Percentiles rank a stretch among this genome's conserved stretches.
phyloP scores from a whole-genome alignment of 2,329 filamentous ascomycete species.

The Calonectria pseudoreteaudii region DNA sequence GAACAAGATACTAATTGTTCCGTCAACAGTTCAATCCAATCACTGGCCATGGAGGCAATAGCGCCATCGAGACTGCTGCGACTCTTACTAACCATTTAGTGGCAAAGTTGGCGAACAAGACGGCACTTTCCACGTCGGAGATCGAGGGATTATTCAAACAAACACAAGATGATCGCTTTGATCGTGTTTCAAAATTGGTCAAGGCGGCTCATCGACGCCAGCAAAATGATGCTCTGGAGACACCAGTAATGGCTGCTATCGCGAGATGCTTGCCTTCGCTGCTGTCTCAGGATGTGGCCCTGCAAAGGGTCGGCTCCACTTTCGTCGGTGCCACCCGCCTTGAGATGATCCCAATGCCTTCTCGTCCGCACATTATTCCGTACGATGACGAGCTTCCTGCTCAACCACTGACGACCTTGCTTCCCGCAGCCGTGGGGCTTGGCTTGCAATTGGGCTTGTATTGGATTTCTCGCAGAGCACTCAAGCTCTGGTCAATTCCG shows the following conservation, averaged over 20 bases:
- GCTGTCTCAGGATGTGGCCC: background rate
- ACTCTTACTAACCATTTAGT: background rate
- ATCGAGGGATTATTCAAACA: background rate
- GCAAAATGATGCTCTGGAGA: background rate
- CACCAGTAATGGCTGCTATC: background rate
- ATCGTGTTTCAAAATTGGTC: background rate
- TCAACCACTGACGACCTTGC: background rate
- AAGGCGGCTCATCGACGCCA: background rate
- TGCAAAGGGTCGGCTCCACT: background rate
- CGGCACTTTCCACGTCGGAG: background rate
- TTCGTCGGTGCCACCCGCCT: background rate
- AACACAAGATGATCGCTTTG: background rate
- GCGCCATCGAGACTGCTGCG: conserved; percentile 1
- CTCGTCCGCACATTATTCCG: background rate
- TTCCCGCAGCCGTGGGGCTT: background rate
- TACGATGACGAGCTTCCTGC: background rate
- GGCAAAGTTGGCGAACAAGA: background rate
- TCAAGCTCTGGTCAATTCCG: background rate
- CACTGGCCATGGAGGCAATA: conserved; percentile 4
- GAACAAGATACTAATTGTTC: background rate
- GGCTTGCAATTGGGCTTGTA: background rate
- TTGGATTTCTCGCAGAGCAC: background rate
- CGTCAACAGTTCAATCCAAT: background rate
- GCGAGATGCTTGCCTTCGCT: background rate
- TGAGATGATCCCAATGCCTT: background rate